phyloP scores from a whole-genome alignment of 2,329 filamentous ascomycete genomes.

The Colletotrichum brevisporum region DNA sequence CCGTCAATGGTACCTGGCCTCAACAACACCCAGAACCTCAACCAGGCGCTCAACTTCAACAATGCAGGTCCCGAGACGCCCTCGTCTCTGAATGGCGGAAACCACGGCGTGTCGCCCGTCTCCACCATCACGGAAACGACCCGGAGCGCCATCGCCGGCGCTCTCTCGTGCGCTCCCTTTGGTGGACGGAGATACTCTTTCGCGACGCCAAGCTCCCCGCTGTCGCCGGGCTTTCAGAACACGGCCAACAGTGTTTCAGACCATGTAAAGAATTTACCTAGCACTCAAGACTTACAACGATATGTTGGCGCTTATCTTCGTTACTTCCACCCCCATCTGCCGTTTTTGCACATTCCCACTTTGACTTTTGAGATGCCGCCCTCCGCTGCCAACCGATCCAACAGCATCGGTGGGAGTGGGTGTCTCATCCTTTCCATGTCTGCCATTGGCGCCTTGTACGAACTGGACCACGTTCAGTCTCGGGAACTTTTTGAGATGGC shows the following conservation, averaged over 20 bases:
- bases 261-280: constrained; percentile 76
- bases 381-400: constrained; percentile 69
- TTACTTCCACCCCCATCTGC: constrained; percentile 93
- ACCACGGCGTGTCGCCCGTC: constrained; percentile 70
- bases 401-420: constrained; percentile 81
- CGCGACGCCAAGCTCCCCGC: constrained; percentile 67
- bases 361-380: constrained; percentile 88
- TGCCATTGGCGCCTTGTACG: constrained; percentile 81
- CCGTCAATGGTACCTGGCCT: constrained; percentile 78
- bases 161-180: constrained; percentile 69
- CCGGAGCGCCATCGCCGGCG: constrained; percentile 72
- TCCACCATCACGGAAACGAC: constrained; percentile 77
- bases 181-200: constrained; percentile 76
- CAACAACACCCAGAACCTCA: constrained; percentile 69
- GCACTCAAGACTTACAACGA: constrained; percentile 87
- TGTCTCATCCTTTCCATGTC: constrained; percentile 91
- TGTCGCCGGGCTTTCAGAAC: constrained; percentile 66
- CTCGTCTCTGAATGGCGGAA: constrained; percentile 77
- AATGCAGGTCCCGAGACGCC: constrained; percentile 78
- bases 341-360: constrained; percentile 94
- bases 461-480: constrained; percentile 84
- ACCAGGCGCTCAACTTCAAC: constrained; percentile 73
- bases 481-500: constrained; percentile 91
- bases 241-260: constrained; percentile 64
- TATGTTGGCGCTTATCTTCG: constrained; percentile 92